Evolutionary conservation across 129 eudicot genomes (phyloP).

Genomic region (Deinandra increscens): DNA sequence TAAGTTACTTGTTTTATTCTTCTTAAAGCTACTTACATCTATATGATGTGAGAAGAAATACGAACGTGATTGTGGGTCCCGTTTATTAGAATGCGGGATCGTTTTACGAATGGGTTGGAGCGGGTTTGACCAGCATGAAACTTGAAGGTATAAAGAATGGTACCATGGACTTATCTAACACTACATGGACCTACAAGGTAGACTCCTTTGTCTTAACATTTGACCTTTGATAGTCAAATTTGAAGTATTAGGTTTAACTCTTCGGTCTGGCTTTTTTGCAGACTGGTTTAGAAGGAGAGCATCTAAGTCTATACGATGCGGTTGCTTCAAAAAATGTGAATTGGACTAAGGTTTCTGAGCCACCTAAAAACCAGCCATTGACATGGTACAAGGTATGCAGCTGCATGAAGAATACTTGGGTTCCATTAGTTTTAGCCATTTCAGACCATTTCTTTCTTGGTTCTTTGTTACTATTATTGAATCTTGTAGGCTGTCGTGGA

Average conservation of each 20-base stretch:
- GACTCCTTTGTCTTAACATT: constrained; percentile 16
- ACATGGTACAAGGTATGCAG: constrained; percentile 95
- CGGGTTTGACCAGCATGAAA: constrained; percentile 74
- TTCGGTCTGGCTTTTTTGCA: constrained; percentile 30
- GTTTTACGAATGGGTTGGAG: constrained; percentile 87
- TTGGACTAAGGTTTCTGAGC: constrained; percentile 58
- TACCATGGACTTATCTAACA: constrained; percentile 54
- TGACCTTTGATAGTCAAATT: constrained; percentile 18
- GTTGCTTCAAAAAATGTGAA: constrained; percentile 43
- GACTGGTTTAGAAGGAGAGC: constrained; percentile 90
- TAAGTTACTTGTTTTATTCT: constrained; percentile 27
- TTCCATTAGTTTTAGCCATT: constrained; percentile 10
- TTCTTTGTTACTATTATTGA: background rate
- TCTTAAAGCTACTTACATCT: too few species aligned
- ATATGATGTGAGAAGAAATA: constrained; percentile 13
- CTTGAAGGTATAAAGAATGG: constrained; percentile 60
- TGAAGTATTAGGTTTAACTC: background rate
- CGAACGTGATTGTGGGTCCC: constrained; percentile 2
- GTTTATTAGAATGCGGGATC: constrained; percentile 75
- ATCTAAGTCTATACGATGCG: constrained; percentile 47
- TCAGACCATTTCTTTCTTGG: constrained; percentile 11
- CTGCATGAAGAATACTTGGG: background rate
- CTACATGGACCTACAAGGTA: constrained; percentile 83
- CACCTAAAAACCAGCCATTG: constrained; percentile 82
- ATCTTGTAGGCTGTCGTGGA: constrained; percentile 67